phyloP scores from a whole-genome alignment of 768 basidiomycete genomes.

The Lentinula lateritia region DNA sequence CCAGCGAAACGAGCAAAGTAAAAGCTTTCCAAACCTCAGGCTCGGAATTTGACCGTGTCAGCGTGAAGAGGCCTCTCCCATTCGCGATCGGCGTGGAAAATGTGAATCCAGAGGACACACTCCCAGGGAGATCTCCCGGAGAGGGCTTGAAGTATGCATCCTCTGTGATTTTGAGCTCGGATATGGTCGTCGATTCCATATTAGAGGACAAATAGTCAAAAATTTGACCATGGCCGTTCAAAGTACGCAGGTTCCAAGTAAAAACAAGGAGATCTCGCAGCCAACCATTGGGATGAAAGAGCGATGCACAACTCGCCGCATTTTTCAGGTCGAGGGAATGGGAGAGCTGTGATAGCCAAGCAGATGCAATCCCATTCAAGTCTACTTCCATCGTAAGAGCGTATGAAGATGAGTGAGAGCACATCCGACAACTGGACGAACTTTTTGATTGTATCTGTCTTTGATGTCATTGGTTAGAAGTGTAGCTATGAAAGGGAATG shows the following conservation, averaged over 20 bases:
- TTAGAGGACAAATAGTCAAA: constrained; percentile 21
- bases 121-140: constrained; percentile 7
- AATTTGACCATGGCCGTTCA: constrained; percentile 28
- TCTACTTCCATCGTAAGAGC: background rate
- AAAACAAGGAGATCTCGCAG: constrained; percentile 38
- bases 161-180: constrained; percentile 20
- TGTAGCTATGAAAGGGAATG: too few relatives aligned
- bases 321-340: constrained; percentile 4
- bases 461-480: too few relatives aligned
- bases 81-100: constrained; percentile 25
- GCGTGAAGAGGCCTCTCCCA: constrained; percentile 28
- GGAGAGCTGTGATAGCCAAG: constrained; percentile 12
- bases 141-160: constrained; percentile 15
- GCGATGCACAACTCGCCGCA: constrained; percentile 14
- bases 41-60: constrained; percentile 22
- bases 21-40: constrained; percentile 27
- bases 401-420: too few relatives aligned
- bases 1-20: constrained; percentile 24
- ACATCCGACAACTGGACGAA: too few relatives aligned
- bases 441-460: too few relatives aligned
- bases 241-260: constrained; percentile 35
- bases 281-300: constrained; percentile 30
- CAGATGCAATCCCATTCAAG: background rate
- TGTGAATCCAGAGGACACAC: constrained; percentile 30
- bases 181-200: constrained; percentile 8